Evolutionary conservation across 768 basidiomycete species (phyloP), one percentile per base, ranked within the genome.

Genomic region (Glaciozyma martinii): DNA sequence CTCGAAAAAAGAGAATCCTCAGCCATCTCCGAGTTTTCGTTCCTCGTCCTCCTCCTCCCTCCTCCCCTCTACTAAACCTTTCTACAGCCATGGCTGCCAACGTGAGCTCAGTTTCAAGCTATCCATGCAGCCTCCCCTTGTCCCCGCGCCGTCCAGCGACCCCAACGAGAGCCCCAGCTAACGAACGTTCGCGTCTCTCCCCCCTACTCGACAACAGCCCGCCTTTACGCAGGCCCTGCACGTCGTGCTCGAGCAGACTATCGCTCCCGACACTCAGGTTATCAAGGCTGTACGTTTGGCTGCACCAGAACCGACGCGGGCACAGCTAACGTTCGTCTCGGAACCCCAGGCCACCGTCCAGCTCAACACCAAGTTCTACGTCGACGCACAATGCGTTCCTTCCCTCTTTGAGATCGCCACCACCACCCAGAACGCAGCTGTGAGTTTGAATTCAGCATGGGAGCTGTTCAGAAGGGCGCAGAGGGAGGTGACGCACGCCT

Each of bases 341-440:
- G 19, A 7, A 27, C 23, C n/a, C 67, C 67, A 97, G 92, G 91
- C 94, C 9, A 99, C 95, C 19, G 83, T 89, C 8, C 84, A 86
- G 71, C 82, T 99, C 61, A 95, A 94, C 78, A 85, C 85, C 71
- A 87, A 93, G 59, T 98, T 84, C 79, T 98, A 93, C 83, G 91
- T 89, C 79, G 85, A 86, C 74, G 83, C 93, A 10, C 79, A 81
- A 79, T 95, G 92, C 75, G 93, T 99, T 68, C 84, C 92, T 55
- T 90, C 89, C 46, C 84, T 99, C 43, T 88, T 88, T 61, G 85
- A 84, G 74, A 89, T 97, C 75, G 81, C 91, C 57, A 86, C 88
- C 44, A 87, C 82, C 75, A 87, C 88, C 44, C 87, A 87, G n/a
- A 87, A 94, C 73, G 79, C 83, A 72, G 79, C 86, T 60, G 93